Base-by-base conservation (phyloP, 2,329 filamentous ascomycete genomes). In the Colletotrichum karsti region DNA sequence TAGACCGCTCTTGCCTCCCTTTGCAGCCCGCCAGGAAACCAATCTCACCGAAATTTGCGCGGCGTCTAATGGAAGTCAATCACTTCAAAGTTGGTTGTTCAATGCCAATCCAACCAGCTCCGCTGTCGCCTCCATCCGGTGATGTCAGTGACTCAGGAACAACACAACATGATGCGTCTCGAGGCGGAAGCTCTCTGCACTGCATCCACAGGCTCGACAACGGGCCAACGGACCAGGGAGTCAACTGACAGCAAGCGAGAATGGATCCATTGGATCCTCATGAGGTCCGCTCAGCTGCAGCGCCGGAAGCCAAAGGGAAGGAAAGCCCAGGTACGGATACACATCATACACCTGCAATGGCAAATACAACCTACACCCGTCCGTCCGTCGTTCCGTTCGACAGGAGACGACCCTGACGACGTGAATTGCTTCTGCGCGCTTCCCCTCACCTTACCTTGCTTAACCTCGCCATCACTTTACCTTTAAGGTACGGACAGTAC, bases 181-280 rank as follows among this genome's bases (percentile, higher is more conserved):
- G 20, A 35, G 18, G 7, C 42, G 13, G 50, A 44, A 42, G 58
- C 39, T 39, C 39, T 42, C 37, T 54, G 8, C 41, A 22, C 15
- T 53, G 26, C 54, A 35, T 62, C 48, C 48, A 53, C 35, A 46
- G 26, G 24, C 41, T 48, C 22, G 22, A 46, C 24, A 18, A 56
- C 22, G 51, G 46, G 30, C 35, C 35, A 51, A 20, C 35, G 24
- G 9, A 22, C 18, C 65, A 46, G 33, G 44, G 53, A 68, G 46
- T 64, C 65, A 68, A 59, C 44, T 58, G 65, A 68, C 44, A 68
- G 53, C 59, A 64, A 64, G 65, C 54, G 53, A 67, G 56, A n/a
- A 33, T 53, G 30, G 46, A 63, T 30, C 60, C 53, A 54, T 54
- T 33, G 60, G 53, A 58, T 44, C 64, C 60, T 48, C 60, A 33